phyloP scores from a whole-genome alignment of 371 early-diverging fungal genomes.

The Funneliformis caledonium region DNA sequence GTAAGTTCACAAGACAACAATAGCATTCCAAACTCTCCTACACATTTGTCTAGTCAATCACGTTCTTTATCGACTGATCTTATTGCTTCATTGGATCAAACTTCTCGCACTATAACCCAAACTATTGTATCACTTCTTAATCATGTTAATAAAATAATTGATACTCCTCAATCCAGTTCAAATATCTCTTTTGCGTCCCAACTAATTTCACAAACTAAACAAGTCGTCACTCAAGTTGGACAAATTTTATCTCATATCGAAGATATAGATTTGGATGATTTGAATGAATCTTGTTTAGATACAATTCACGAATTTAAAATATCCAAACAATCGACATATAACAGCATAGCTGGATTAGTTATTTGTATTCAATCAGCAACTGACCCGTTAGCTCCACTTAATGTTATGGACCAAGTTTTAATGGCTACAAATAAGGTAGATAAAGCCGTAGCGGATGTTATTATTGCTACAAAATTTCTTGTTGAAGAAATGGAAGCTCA shows the following conservation, averaged over 20 bases:
- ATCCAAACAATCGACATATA: constrained; percentile 70
- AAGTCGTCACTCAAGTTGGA: constrained; percentile 50
- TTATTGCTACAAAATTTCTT: constrained; percentile 46
- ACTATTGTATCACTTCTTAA: constrained; percentile 15
- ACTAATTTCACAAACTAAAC: constrained; percentile 47
- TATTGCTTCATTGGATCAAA: constrained; percentile 31
- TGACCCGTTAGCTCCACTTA: constrained; percentile 48
- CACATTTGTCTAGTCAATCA: background rate
- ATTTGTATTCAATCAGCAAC: constrained; percentile 69
- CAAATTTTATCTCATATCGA: constrained; percentile 48
- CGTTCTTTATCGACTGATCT: constrained; percentile 32
- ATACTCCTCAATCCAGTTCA: background rate
- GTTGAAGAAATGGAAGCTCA: constrained; percentile 50
- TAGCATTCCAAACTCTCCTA: background rate
- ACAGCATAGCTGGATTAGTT: constrained; percentile 68
- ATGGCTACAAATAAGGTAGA: constrained; percentile 44
- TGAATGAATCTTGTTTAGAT: constrained; percentile 49
- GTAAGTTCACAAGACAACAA: constrained; percentile 4
- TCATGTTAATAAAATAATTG: constrained; percentile 13
- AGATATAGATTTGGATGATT: constrained; percentile 48
- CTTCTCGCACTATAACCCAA: constrained; percentile 25
- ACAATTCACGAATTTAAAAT: constrained; percentile 64
- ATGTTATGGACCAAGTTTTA: constrained; percentile 33
- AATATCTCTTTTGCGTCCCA: constrained; percentile 47
- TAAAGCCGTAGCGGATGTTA: constrained; percentile 47